Evolutionary conservation across 2,329 filamentous ascomycete genomes (phyloP), one percentile per base, ranked within the genome.

Genomic region (Blastomyces emzantsi): DNA sequence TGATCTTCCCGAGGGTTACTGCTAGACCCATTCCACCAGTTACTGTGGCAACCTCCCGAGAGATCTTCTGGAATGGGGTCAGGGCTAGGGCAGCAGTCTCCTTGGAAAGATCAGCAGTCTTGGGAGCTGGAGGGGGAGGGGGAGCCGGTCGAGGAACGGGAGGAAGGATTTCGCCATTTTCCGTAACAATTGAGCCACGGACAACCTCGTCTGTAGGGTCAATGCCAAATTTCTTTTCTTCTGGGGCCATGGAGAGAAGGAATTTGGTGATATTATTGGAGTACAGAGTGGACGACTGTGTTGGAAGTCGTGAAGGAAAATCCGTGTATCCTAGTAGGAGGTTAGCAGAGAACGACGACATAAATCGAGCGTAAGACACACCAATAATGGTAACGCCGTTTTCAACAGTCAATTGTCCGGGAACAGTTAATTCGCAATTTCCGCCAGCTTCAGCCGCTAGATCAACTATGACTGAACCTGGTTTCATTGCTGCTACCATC

Each of bases 251-350:
- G 0, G 91, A 94, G 11, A 96, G 81, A 36, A 96, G 79, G 64
- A 92, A 89, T 73, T 96, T 96, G 68, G 88, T 92, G 70, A 96
- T 92, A 72, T 96, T 96, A 82, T 96, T 96, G 1, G 90, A 94
- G 76, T 96, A 96, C 25, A 96, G 79, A 0, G 90, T 95, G 0
- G 91, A 95, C 0, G 91, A 90, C 74, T 96, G 92, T 0, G 91
- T 95, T 0, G 92, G 90, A 1, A 96, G 81, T 56, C 91, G 85
- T 41, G 91, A 95, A 0, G 92, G 91, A 36, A 96, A 81, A 75
- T 96, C 91, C 54, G 91, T 95, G 74, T 95, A 96, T 43, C 89
- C 84, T 86, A 39, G 22, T 61, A 69, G 41, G 78, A 54, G 25
- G 36, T 19, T 28, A 52, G 36, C 64, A 22, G 61, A 7, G 59